Conservation (phyloP, 2,329 filamentous ascomycete species). For the Metarhizium album region DNA sequence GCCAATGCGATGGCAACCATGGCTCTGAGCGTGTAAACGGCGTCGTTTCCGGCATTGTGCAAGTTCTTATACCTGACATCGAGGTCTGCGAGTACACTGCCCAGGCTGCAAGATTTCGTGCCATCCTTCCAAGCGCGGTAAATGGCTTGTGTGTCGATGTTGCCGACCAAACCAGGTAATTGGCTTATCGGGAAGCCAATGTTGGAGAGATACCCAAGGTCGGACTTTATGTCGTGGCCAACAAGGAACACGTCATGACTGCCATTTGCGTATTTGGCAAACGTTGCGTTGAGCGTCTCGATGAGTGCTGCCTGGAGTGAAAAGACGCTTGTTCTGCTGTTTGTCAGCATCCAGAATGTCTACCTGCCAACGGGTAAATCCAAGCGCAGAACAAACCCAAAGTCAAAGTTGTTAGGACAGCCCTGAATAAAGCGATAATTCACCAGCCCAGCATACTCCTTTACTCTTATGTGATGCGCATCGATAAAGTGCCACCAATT, state of each 20-base stretch:
- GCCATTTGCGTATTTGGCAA: conserved; percentile 20
- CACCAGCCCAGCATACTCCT: conserved; percentile 52
- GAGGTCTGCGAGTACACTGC: conserved; percentile 50
- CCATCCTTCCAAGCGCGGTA: conserved; percentile 52
- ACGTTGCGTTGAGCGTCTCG: conserved; percentile 23
- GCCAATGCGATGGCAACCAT: conserved; percentile 43
- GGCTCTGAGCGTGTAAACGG: conserved; percentile 64
- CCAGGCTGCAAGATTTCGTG: conserved; percentile 44
- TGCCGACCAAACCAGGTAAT: conserved; percentile 44
- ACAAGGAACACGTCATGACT: conserved; percentile 57
- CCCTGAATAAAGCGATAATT: conserved; percentile 63
- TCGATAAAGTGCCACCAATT: conserved; percentile 60
- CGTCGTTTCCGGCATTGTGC: conserved; percentile 88
- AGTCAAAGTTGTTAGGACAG: conserved; percentile 64
- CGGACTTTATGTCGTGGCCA: conserved; percentile 60
- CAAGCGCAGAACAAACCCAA: conserved; percentile 55
- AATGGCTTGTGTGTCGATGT: conserved; percentile 63
- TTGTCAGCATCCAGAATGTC: conserved; percentile 7
- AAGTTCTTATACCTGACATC: conserved; percentile 52
- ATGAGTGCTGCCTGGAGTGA: conserved; percentile 23
- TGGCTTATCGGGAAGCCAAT: conserved; percentile 52
- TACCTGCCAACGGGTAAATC: neutral
- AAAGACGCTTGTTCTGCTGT: conserved; percentile 30
- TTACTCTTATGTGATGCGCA: conserved; percentile 65
- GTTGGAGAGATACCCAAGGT: conserved; percentile 55